Conservation (phyloP, 2,329 filamentous ascomycete genomes). For the Emmonsiellopsis sp. region DNA sequence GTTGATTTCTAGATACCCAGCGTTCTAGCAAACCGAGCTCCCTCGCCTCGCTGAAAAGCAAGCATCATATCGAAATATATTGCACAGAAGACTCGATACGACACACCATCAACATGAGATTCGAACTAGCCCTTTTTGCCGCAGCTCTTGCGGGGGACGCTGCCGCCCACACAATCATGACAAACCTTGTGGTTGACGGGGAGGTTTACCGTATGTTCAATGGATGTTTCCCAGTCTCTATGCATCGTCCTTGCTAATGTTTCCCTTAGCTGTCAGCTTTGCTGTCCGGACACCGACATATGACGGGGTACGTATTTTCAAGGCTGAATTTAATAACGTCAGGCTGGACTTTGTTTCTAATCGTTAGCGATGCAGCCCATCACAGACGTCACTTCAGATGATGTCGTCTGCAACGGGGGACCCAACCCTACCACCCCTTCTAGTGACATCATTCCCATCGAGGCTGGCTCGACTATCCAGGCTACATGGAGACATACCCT, state of each 20-base stretch:
- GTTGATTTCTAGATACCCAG: neutral
- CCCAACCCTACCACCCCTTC: conserved; percentile 38
- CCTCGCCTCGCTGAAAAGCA: neutral
- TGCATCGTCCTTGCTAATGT: neutral
- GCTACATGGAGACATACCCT: conserved; percentile 47
- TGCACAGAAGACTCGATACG: neutral
- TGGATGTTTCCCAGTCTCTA: neutral
- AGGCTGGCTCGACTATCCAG: conserved; percentile 8
- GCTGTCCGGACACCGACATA: neutral
- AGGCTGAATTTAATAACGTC: neutral
- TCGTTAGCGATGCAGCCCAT: conserved; percentile 31
- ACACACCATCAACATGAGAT: neutral
- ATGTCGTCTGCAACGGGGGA: conserved; percentile 50
- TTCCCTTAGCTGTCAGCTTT: neutral
- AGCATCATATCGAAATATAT: neutral
- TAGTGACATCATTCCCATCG: conserved; percentile 4
- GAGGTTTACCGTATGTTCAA: neutral
- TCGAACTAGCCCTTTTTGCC: neutral
- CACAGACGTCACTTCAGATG: conserved; percentile 46
- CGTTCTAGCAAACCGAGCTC: neutral
- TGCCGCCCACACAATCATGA: conserved; percentile 4
- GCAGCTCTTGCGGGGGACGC: neutral
- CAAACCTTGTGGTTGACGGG: conserved; percentile 3
- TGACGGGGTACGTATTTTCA: neutral
- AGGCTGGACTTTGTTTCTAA: neutral